Base-by-base conservation (phyloP, 106 monocot genomes). In the Triglochin maritima region DNA sequence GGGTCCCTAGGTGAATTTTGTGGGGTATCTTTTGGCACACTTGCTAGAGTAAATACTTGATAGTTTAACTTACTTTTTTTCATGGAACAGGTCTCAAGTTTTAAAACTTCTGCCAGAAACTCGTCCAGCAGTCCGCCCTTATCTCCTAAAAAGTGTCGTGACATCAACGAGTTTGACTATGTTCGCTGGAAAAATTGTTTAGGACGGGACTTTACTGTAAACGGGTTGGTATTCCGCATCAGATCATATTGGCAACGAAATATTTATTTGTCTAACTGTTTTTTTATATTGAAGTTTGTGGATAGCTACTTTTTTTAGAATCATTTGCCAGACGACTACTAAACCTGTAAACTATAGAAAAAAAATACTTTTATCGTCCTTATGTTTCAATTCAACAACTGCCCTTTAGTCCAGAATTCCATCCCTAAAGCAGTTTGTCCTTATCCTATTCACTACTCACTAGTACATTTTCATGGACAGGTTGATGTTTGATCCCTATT, bases 401-500 rank as follows among this genome's bases (percentile, higher is more conserved):
- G 29, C 29, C 29, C 29, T 29, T 29, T 29, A 29, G 29, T 29
- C 29, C 29, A 29, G 29, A 29, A 29, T 29, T 29, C 29, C 29
- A 29, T 29, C 29, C 1, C 29, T 29, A 29, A 1, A 0, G 29
- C 29, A 29, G 29, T 29, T 29, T 1, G 1, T 29, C 29, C 29
- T 29, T 29, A 29, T 29, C 29, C 29, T 29, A 29, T 29, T 29
- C 29, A 29, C 1, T 29, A 29, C 29, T 29, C 29, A 29, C 29
- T 29, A 29, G 29, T 29, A 29, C 29, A 29, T 29, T 29, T 29
- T 29, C 29, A 14, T 79, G n/a, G 49, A 58, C 82, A 96, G 95
- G 70, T 86, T 96, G 69, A 90, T 96, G 95, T 83, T 87, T 67
- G 77, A 96, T 69, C 95, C 95, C 4, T 96, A 81, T 71, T 72